phyloP scores from a whole-genome alignment of 2,329 filamentous ascomycete genomes.

The Exutisphaerella laricina region DNA sequence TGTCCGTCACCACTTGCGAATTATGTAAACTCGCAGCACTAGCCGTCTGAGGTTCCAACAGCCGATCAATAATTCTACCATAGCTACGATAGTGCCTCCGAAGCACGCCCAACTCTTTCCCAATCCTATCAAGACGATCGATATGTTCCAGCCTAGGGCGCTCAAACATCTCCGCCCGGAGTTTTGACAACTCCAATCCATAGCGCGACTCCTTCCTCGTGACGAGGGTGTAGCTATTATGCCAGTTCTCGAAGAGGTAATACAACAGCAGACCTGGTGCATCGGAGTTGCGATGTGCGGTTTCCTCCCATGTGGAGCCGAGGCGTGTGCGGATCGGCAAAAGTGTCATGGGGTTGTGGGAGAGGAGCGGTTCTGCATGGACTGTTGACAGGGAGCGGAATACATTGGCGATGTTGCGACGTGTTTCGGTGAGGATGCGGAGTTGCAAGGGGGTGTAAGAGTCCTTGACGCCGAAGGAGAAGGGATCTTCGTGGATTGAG shows the following conservation, averaged over 20 bases:
- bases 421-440: constrained; percentile 46
- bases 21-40: constrained; percentile 42
- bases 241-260: constrained; percentile 63
- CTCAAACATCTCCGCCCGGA: constrained; percentile 52
- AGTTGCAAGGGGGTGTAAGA: constrained; percentile 39
- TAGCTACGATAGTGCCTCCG: constrained; percentile 58
- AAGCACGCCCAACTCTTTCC: constrained; percentile 55
- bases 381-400: constrained; percentile 54
- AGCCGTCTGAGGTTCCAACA: constrained; percentile 45
- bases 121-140: constrained; percentile 53
- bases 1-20: constrained; percentile 34
- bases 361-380: constrained; percentile 37
- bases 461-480: constrained; percentile 34
- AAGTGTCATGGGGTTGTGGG: constrained; percentile 36
- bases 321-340: constrained; percentile 43
- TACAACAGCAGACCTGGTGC: constrained; percentile 59
- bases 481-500: constrained; percentile 60
- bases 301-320: constrained; percentile 42
- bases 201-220: constrained; percentile 45
- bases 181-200: constrained; percentile 39
- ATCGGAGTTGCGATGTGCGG: constrained; percentile 46
- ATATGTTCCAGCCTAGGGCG: constrained; percentile 43
- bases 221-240: constrained; percentile 54
- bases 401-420: constrained; percentile 56
- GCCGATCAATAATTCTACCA: constrained; percentile 54